These are phyloP conservation scores for Vitis vinifera DNA, from an alignment of 164 flowering plant species.

Conservation along the genomic window ASM3070453v1 NC_081808.1:24858501-24859000, in stretches of 20 bases:
- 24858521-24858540: neutral
- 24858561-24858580: slow-evolving; percentile 60
- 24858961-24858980: slow-evolving; percentile 89
- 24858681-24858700: slow-evolving; percentile 7
- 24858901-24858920: slow-evolving; percentile 92
- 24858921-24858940: slow-evolving; percentile 94
- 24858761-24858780: slow-evolving; percentile 95
- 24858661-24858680: slow-evolving; percentile 57
- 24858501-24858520: neutral
- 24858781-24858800: slow-evolving; percentile 97
- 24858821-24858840: slow-evolving; percentile 78
- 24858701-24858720: neutral
- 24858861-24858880: slow-evolving; percentile 77
- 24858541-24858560: neutral
- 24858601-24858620: slow-evolving; percentile 82
- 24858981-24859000: slow-evolving; percentile 93
- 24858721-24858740: neutral
- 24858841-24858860: slow-evolving; percentile 85
- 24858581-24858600: slow-evolving; percentile 90
- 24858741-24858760: slow-evolving; percentile 1
- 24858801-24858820: slow-evolving; percentile 79
- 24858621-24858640: slow-evolving; percentile 89
- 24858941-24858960: slow-evolving; percentile 96
- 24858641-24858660: slow-evolving; percentile 95
- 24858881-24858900: slow-evolving; percentile 96